phyloP scores from a whole-genome alignment of 1,284 basidiomycete species.

The Rhodotorula sp. region DNA sequence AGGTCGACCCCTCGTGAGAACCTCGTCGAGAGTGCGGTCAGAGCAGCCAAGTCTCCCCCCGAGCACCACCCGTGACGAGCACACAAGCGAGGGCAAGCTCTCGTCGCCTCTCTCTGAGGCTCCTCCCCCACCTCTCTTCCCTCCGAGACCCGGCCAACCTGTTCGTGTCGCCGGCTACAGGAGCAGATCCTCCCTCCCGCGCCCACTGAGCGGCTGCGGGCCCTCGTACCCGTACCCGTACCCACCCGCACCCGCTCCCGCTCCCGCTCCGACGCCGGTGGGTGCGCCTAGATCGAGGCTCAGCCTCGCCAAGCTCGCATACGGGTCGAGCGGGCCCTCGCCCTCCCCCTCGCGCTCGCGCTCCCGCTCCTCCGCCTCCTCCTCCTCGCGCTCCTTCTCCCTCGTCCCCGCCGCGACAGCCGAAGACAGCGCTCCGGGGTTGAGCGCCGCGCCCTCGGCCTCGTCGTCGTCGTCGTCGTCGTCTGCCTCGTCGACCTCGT shows the following conservation, averaged over 20 bases:
- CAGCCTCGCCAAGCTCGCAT: constrained; percentile 39
- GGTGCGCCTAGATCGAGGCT: not conserved
- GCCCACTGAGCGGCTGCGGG: constrained; percentile 1
- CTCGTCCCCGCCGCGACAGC: not conserved
- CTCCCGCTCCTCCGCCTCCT: not conserved
- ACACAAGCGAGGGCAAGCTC: too few relatives aligned
- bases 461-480: constrained; percentile 35
- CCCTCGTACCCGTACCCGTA: constrained; percentile 31
- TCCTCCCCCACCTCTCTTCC: too few relatives aligned
- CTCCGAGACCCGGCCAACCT: too few relatives aligned
- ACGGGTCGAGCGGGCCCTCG: constrained; percentile 38
- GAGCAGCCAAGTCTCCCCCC: too few relatives aligned
- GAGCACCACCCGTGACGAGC: too few relatives aligned
- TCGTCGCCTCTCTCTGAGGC: too few relatives aligned
- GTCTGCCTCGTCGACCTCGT: constrained; percentile 19
- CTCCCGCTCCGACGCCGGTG: not conserved
- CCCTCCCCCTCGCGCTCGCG: not conserved
- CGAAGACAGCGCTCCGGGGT: constrained; percentile 15
- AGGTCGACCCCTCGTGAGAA: too few relatives aligned
- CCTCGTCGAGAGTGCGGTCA: too few relatives aligned
- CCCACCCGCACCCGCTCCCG: constrained; percentile 23
- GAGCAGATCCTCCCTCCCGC: constrained; percentile 16
- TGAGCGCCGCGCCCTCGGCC: constrained; percentile 36
- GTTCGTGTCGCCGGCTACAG: constrained; percentile 1
- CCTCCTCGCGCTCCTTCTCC: not conserved